Conservation (phyloP, 306 rosid species). For the Fragaria iinumae region DNA sequence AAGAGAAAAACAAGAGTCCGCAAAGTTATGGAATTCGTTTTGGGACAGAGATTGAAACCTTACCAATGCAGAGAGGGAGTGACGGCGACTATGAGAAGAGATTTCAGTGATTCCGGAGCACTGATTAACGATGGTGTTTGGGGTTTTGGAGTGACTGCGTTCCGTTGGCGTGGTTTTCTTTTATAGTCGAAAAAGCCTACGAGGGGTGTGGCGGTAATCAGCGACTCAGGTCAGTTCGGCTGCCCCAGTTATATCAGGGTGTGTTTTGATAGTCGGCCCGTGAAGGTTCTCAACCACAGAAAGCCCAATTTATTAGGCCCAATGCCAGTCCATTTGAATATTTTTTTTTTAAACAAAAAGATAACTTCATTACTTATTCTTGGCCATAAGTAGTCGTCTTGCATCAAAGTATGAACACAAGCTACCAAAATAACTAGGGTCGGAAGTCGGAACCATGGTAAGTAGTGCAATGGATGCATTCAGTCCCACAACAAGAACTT, state of each 20-base stretch:
- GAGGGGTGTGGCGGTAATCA: constrained; percentile 1
- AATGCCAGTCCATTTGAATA: too few relatives aligned
- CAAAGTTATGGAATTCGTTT: background rate
- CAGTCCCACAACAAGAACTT: too few relatives aligned
- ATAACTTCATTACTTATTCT: too few relatives aligned
- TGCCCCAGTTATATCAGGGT: background rate
- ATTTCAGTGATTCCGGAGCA: background rate
- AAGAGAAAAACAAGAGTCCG: background rate
- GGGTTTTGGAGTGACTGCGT: constrained; percentile 7
- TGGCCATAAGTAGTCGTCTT: too few relatives aligned
- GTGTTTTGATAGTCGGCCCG: background rate
- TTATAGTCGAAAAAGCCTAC: background rate
- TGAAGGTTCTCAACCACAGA: too few relatives aligned
- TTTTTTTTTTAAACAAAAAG: too few relatives aligned
- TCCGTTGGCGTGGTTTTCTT: background rate
- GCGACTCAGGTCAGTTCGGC: background rate
- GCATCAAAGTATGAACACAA: too few relatives aligned
- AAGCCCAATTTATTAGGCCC: background rate
- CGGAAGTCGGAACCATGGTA: too few relatives aligned
- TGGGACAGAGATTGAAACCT: background rate
- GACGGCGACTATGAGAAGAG: background rate
- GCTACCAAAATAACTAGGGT: too few relatives aligned
- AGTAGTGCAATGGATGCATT: too few relatives aligned
- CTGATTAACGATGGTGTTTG: background rate
- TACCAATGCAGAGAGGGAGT: background rate